These are phyloP conservation scores for Cytospora piceae DNA, from an alignment of 2,329 filamentous ascomycete genomes.

Conservation along the genomic window DNA sequence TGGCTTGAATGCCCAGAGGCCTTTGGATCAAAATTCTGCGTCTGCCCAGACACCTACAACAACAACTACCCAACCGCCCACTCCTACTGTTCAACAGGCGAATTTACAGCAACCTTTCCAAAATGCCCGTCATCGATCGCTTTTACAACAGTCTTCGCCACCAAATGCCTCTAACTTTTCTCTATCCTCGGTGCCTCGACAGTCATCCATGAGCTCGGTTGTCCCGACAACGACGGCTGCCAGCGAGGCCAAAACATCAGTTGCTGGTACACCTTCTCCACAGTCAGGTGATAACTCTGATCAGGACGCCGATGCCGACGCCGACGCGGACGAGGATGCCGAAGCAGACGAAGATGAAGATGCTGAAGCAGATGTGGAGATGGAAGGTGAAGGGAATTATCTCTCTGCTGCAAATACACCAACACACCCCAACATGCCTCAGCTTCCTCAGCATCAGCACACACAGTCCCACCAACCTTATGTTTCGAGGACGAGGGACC, in stretches of 20 bases:
- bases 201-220: conserved; percentile 16
- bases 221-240: conserved; percentile 15
- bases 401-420: conserved; percentile 20
- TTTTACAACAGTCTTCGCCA: conserved; percentile 41
- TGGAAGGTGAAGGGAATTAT: conserved; percentile 21
- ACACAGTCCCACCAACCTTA: conserved; percentile 18
- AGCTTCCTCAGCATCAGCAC: conserved; percentile 17
- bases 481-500: conserved; percentile 2
- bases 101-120: conserved; percentile 32
- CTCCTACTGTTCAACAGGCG: conserved; percentile 32
- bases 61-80: conserved; percentile 33
- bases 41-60: conserved; percentile 32
- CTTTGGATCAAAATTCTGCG: conserved; percentile 45
- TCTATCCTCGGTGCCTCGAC: conserved; percentile 21
- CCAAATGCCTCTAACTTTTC: conserved; percentile 32
- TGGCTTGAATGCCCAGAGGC: conserved; percentile 55
- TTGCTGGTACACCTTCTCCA: conserved; percentile 21
- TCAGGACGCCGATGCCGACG: conserved; percentile 21
- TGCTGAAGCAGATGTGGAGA: conserved; percentile 26
- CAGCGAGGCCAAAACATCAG: conserved; percentile 29
- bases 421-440: conserved; percentile 10
- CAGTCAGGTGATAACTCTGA: conserved; percentile 25
- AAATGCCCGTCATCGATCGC: conserved; percentile 32
- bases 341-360: conserved; percentile 22
- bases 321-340: conserved; percentile 16